These are phyloP conservation scores for Zygotorulaspora sp. DNA, from an alignment of 805 yeast species.

Conservation along the genomic window DNA sequence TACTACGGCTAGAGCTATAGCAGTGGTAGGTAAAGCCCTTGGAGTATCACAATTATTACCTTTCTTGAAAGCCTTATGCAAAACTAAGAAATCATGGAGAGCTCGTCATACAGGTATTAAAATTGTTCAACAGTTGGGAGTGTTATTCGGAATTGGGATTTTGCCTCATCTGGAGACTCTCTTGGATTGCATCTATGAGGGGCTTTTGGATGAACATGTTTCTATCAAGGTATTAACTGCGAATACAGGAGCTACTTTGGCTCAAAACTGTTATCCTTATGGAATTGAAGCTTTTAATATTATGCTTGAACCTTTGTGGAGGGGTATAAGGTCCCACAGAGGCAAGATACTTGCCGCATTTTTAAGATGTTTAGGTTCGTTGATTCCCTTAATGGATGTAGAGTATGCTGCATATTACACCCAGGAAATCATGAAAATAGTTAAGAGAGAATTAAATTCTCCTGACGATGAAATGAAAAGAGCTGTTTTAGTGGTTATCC, in stretches of 20 bases:
- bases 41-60: constrained; percentile 73
- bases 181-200: constrained; percentile 54
- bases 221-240: constrained; percentile 70
- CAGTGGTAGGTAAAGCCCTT: constrained; percentile 74
- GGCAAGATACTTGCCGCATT: constrained; percentile 76
- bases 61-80: constrained; percentile 73
- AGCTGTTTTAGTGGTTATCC: constrained; percentile 64
- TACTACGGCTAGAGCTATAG: constrained; percentile 71
- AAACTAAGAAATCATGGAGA: constrained; percentile 70
- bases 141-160: constrained; percentile 62
- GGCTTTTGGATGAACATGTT: constrained; percentile 61
- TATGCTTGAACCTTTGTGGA: constrained; percentile 73
- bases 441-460: constrained; percentile 67
- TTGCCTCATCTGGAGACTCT: constrained; percentile 68
- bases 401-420: constrained; percentile 79
- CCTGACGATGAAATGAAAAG: constrained; percentile 87
- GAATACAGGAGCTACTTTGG: constrained; percentile 63
- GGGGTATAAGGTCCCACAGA: constrained; percentile 68
- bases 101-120: constrained; percentile 81
- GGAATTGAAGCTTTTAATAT: constrained; percentile 85
- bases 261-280: constrained; percentile 78
- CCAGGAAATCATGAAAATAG: constrained; percentile 60
- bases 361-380: constrained; percentile 68
- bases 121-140: constrained; percentile 70
- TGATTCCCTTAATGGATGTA: constrained; percentile 81